Evolutionary conservation across 179 eudicot species (phyloP).

Genomic region (Silene vulgaris): DNA sequence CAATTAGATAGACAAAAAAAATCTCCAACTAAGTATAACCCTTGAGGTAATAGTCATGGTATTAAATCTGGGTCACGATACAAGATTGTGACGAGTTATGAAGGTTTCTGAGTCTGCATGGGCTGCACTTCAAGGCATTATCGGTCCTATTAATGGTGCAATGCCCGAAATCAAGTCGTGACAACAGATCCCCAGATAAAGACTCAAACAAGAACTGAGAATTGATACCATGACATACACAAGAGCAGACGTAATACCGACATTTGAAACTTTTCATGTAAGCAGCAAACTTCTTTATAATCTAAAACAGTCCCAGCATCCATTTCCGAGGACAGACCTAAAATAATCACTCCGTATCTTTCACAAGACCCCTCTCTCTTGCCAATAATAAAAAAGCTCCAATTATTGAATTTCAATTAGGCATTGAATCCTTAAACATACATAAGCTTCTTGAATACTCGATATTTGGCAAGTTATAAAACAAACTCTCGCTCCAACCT

Average conservation of each 20-base stretch:
- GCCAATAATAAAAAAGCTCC: too few species aligned
- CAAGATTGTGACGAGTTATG: background rate
- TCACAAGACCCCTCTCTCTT: too few species aligned
- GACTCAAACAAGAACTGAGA: background rate
- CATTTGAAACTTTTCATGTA: background rate
- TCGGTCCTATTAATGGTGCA: background rate
- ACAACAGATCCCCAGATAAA: background rate
- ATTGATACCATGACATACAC: background rate
- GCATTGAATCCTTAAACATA: background rate
- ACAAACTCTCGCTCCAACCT: background rate
- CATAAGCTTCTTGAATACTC: background rate
- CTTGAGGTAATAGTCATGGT: background rate
- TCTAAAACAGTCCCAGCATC: background rate
- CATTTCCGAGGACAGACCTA: background rate
- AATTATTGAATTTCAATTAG: background rate
- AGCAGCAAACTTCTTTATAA: background rate
- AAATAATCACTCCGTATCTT: too few species aligned
- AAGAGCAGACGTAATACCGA: background rate
- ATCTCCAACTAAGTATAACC: too few species aligned
- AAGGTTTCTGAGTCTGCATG: background rate
- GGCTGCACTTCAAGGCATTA: background rate
- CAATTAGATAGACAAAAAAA: background rate
- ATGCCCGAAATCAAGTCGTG: background rate
- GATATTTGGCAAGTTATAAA: background rate
- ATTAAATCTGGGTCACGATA: background rate